Base-by-base conservation (phyloP, 106 monocot species). In the Dendrobium chrysotoxum region DNA sequence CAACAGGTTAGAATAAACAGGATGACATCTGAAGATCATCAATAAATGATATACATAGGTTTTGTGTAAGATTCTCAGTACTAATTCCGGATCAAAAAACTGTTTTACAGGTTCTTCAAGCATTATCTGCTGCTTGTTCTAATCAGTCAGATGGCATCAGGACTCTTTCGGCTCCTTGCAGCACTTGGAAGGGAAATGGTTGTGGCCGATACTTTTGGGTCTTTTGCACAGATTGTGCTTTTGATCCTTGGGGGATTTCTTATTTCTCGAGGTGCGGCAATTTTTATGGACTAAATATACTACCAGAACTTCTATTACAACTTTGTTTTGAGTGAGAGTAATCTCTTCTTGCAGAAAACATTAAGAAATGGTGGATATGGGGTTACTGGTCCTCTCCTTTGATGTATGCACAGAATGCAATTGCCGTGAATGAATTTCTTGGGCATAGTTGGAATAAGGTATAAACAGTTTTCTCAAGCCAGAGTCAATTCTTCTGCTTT, bases 181-280 rank as follows among this genome's bases (percentile, higher is more conserved):
- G 85, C 87, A 57, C 40, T 88, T 2, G 88, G 89, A 0, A 85
- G 95, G 76, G 75, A 83, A 54, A 87, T 92, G 84, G 72, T 92
- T 28, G 79, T 90, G 26, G 92, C 95, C 42, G 83, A 85, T 81
- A 92, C 92, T 0, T 88, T 92, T 45, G 92, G 90, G 80, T 83
- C 88, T 21, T 92, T 92, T 77, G 89, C 82, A n/a, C 71, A 81
- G 77, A 83, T 95, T 53, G 76, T 86, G 30, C 39, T 88, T 61
- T 57, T 92, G 79, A 84, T 88, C 30, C 71, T 95, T 28, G 92
- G 95, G 79, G 95, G 95, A 77, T 95, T 95, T 72, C 35, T 92
- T 66, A 61, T 95, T 54, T 66, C 88, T 31, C 44, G 87, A 88
- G 85, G 95, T 92, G 85, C 10, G 66, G 21, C 20, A 74, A 41